phyloP scores from a whole-genome alignment of 495 filamentous ascomycete genomes.

The Usnea hakonensis region DNA sequence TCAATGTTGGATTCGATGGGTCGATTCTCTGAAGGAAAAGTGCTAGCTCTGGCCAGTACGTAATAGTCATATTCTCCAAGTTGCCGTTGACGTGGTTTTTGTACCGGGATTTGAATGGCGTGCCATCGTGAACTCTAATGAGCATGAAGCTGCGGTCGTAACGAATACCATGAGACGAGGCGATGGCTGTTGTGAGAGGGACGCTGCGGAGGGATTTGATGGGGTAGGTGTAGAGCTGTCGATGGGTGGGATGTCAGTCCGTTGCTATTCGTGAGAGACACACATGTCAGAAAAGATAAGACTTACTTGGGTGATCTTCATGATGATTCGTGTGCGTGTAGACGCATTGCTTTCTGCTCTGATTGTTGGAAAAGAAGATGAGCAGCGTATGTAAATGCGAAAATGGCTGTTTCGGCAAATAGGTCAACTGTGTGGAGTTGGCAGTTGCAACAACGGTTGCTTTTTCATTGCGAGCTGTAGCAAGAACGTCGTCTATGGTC shows the following conservation, averaged over 20 bases:
- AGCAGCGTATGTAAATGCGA: not conserved
- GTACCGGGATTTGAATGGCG: slow-evolving; percentile 15
- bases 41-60: slow-evolving; percentile 53
- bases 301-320: slow-evolving; percentile 42
- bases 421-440: no score
- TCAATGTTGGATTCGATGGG: slow-evolving; percentile 23
- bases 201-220: slow-evolving; percentile 77
- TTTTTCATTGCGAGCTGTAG: slow-evolving; percentile 43
- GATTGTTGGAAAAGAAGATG: not conserved
- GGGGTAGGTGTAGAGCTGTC: slow-evolving; percentile 76
- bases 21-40: slow-evolving; percentile 58
- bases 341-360: not conserved
- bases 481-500: no score
- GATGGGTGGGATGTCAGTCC: not conserved
- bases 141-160: slow-evolving; percentile 80
- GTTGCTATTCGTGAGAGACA: not conserved
- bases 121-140: slow-evolving; percentile 42
- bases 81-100: slow-evolving; percentile 13
- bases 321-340: not conserved
- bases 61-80: slow-evolving; percentile 61
- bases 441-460: no score
- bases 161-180: slow-evolving; percentile 60
- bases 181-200: slow-evolving; percentile 42
- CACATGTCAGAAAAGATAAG: not conserved
- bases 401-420: not conserved